Evolutionary conservation across 2,329 filamentous ascomycete genomes (phyloP).

Genomic region (Penicillium sp.): DNA sequence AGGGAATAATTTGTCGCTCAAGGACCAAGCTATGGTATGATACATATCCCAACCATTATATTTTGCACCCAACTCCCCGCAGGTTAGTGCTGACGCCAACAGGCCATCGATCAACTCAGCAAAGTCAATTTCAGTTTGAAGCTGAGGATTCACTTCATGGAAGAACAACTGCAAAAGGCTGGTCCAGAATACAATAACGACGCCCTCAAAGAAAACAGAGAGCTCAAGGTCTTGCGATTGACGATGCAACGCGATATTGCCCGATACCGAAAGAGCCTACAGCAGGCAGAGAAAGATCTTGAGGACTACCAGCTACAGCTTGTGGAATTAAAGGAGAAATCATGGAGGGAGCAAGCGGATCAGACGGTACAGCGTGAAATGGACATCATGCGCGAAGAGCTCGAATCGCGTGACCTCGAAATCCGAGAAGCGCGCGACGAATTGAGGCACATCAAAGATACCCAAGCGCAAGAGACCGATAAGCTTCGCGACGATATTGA

Average conservation of each 20-base stretch:
- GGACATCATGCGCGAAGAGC: constrained; percentile 50
- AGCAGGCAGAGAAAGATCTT: constrained; percentile 79
- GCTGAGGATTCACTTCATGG: constrained; percentile 93
- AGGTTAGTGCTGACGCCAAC: constrained; percentile 16
- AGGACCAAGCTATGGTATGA: constrained; percentile 84
- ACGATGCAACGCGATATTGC: constrained; percentile 86
- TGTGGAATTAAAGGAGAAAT: constrained; percentile 75
- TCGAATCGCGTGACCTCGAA: constrained; percentile 49
- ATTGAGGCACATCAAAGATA: constrained; percentile 57
- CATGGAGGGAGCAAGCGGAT: constrained; percentile 72
- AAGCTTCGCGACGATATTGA: constrained; percentile 71
- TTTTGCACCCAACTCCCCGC: neutral
- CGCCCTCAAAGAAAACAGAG: constrained; percentile 90
- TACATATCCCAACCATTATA: neutral
- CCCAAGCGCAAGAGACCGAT: constrained; percentile 58
- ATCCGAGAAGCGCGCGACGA: constrained; percentile 50
- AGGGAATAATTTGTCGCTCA: constrained; percentile 78
- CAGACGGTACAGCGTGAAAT: constrained; percentile 67
- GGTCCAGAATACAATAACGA: constrained; percentile 87
- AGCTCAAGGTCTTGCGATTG: constrained; percentile 88
- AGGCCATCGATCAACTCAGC: constrained; percentile 87
- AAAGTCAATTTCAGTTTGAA: constrained; percentile 98
- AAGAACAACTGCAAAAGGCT: constrained; percentile 82
- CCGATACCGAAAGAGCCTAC: constrained; percentile 80
- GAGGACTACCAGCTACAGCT: constrained; percentile 82